Conservation (phyloP, 2,329 filamentous ascomycete species). For the Monosporascus sp. region DNA sequence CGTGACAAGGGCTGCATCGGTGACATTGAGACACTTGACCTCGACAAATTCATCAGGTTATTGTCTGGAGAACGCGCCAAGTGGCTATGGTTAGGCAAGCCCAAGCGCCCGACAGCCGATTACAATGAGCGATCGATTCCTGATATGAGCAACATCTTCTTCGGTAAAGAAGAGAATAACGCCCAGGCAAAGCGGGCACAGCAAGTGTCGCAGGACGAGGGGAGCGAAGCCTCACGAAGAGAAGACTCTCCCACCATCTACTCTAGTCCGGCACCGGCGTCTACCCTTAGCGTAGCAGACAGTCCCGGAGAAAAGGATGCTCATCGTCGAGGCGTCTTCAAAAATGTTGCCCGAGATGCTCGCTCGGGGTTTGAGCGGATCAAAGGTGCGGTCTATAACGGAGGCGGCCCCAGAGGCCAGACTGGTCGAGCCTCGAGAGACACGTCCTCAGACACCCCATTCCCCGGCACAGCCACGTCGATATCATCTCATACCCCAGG, state of each 20-base stretch:
- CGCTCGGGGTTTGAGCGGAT: constrained; percentile 79
- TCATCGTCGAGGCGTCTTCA: constrained; percentile 64
- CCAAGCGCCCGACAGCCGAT: constrained; percentile 56
- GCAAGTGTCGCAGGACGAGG: constrained; percentile 47
- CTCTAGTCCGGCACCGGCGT: constrained; percentile 37
- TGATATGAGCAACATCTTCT: constrained; percentile 42
- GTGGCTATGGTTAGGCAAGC: constrained; percentile 93
- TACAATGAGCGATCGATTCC: constrained; percentile 41
- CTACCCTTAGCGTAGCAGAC: constrained; percentile 42
- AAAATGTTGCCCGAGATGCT: constrained; percentile 75
- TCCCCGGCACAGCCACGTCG: constrained; percentile 29
- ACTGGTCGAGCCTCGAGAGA: constrained; percentile 51
- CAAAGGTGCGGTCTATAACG: constrained; percentile 67
- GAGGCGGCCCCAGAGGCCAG: constrained; percentile 51
- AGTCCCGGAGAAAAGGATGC: constrained; percentile 50
- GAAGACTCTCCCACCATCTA: constrained; percentile 43
- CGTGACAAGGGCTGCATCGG: constrained; percentile 85
- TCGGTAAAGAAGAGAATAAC: constrained; percentile 53
- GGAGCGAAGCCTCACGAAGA: constrained; percentile 37
- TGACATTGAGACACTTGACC: constrained; percentile 86
- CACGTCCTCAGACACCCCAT: constrained; percentile 38
- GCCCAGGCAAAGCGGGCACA: constrained; percentile 45
- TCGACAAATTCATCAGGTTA: constrained; percentile 75
- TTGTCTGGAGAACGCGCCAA: constrained; percentile 78
- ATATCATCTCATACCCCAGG: constrained; percentile 32